phyloP scores from a whole-genome alignment of 2,329 filamentous ascomycete species.

The Trichoderma koningiopsis region DNA sequence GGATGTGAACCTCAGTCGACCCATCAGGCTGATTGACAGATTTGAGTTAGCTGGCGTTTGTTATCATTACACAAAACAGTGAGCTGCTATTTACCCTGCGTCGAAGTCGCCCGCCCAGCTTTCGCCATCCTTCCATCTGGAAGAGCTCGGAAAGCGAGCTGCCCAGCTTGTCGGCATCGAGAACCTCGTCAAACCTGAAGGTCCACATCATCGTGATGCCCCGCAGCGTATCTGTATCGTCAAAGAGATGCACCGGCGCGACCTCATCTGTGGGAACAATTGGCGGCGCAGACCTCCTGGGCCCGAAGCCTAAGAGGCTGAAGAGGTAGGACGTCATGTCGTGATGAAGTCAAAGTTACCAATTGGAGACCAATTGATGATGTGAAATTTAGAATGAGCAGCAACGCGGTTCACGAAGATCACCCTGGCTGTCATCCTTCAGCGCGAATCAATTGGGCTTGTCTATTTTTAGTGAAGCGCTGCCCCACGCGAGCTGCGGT shows the following conservation, averaged over 20 bases:
- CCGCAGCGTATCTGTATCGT: slow-evolving; percentile 2
- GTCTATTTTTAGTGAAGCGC: no score
- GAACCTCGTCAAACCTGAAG: slow-evolving; percentile 15
- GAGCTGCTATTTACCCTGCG: not conserved
- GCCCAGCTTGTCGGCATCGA: slow-evolving; percentile 7
- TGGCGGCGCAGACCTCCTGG: not conserved
- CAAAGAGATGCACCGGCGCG: slow-evolving; percentile 12
- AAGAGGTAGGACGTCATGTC: not conserved
- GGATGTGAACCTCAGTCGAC: slow-evolving; percentile 9
- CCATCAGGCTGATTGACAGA: not conserved
- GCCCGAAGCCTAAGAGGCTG: slow-evolving; percentile 1
- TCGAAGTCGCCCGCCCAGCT: slow-evolving; percentile 6
- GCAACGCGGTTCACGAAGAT: not conserved
- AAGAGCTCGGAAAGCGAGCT: slow-evolving; percentile 12
- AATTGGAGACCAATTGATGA: not conserved
- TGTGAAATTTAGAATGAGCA: not conserved
- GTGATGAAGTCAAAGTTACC: not conserved
- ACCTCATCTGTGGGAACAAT: slow-evolving; percentile 14
- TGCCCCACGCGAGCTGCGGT: no score
- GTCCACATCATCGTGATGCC: slow-evolving; percentile 17
- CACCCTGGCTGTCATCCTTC: no score
- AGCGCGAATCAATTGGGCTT: no score
- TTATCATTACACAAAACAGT: no score
- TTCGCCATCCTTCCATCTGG: slow-evolving; percentile 15
- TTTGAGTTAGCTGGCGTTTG: not conserved